phyloP scores from a whole-genome alignment of 257 asterid genomes.

The Salvia miltiorrhiza region DNA sequence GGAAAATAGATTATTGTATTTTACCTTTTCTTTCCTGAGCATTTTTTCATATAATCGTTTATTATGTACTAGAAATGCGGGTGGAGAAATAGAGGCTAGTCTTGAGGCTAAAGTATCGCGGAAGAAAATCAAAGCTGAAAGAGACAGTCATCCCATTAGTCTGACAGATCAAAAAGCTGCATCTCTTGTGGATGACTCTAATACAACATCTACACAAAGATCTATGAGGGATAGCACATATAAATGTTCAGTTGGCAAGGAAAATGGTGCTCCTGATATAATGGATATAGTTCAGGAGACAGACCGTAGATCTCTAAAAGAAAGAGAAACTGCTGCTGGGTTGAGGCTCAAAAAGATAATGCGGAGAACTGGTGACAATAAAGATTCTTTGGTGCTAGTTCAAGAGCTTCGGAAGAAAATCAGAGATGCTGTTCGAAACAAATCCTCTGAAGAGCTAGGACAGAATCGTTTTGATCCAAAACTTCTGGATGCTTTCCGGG shows the following conservation, averaged over 20 bases:
- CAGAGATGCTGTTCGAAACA: slow-evolving; percentile 80
- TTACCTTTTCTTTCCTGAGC: background rate
- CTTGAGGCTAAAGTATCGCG: slow-evolving; percentile 30
- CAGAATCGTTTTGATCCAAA: slow-evolving; percentile 72
- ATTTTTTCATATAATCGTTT: slow-evolving; percentile 13
- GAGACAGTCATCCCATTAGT: slow-evolving; percentile 27
- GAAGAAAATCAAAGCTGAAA: slow-evolving; percentile 62
- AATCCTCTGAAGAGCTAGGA: slow-evolving; percentile 62
- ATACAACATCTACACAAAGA: slow-evolving; percentile 19
- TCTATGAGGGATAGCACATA: slow-evolving; percentile 28
- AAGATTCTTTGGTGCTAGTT: slow-evolving; percentile 62
- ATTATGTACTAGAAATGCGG: slow-evolving; percentile 41
- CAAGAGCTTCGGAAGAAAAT: slow-evolving; percentile 80
- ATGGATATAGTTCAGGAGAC: slow-evolving; percentile 72
- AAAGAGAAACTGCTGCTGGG: slow-evolving; percentile 55
- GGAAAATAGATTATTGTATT: background rate
- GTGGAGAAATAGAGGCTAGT: slow-evolving; percentile 44
- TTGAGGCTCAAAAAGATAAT: slow-evolving; percentile 92
- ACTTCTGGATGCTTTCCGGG: slow-evolving; percentile 91
- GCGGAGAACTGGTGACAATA: slow-evolving; percentile 69
- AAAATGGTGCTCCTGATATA: slow-evolving; percentile 41
- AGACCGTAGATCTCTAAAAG: slow-evolving; percentile 44
- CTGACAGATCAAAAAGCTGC: slow-evolving; percentile 33
- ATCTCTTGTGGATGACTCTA: slow-evolving; percentile 35
- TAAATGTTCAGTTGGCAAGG: slow-evolving; percentile 34